Base-by-base conservation (phyloP, 495 filamentous ascomycete species). In the Parathielavia hyrcaniae region DNA sequence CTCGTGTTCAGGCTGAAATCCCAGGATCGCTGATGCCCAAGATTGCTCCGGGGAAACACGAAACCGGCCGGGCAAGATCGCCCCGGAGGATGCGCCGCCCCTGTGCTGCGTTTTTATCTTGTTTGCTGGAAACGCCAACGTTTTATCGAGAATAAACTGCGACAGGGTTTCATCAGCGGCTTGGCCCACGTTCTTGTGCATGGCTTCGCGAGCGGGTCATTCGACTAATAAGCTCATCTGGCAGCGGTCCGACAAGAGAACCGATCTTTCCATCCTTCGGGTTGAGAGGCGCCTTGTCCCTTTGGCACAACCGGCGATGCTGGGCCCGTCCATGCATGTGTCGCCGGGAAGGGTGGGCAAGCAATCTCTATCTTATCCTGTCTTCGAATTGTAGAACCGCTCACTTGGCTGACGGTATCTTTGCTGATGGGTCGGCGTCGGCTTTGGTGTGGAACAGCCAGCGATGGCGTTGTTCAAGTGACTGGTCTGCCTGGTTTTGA, bases 1-100 rank as follows among this genome's bases (percentile, higher is more conserved):
- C 41, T 60, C 38, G 38, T 39, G 43, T 60, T 64, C 50, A 65
- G 62, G 57, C 58, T 61, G 58, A 61, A 51, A 50, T 53, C 6
- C 26, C 43, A 23, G 17, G 26, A 14, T 30, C 17, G 51, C 53
- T 40, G 57, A 45, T 54, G 54, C 54, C 60, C 54, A 60, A 61
- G 44, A 60, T 61, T 40, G 53, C 57, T 54, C 46, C 36, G 43
- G 53, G 55, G 55, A 55, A 54, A 62, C 50, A 20, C 36, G 34
- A 57, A 41, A 10, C 19, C 14, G 41, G 19, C 35, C 19, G 12
- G 6, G 23, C 20, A 11, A 14, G 43, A 30, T 19, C 39, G 22
- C 34, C 19, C 5, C 16, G 38, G 10, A 34, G 45, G 39, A 45
- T 36, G 47, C 11, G 35, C 32, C 30, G 35, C 32, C 30, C 41